phyloP scores from a whole-genome alignment of 768 basidiomycete species.

The Saitozyma sp. region DNA sequence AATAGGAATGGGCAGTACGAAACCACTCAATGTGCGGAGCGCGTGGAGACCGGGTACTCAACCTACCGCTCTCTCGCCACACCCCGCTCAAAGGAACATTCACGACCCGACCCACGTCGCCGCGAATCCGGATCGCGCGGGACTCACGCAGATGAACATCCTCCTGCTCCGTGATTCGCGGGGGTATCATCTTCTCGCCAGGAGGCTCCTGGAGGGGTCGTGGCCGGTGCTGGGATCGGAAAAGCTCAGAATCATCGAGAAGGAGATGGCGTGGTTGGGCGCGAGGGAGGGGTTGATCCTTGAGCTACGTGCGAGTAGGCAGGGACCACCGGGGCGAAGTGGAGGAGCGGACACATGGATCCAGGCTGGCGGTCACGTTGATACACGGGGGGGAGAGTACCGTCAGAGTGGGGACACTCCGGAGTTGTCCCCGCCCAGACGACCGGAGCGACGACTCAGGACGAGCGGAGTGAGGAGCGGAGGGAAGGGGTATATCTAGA shows the following conservation, averaged over 20 bases:
- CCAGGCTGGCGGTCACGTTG: no score
- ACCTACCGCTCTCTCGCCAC: background rate
- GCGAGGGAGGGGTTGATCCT: conserved; percentile 16
- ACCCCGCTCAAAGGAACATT: background rate
- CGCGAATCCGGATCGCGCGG: background rate
- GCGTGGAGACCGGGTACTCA: background rate
- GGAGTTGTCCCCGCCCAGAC: no score
- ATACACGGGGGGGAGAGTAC: no score
- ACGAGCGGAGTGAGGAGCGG: no score
- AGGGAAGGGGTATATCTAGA: no score
- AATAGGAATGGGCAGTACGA: no score
- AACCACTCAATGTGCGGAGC: no score
- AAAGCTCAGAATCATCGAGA: conserved; percentile 10
- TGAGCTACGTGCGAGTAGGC: conserved; percentile 24
- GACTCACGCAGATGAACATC: conserved; percentile 8
- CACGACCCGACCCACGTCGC: background rate
- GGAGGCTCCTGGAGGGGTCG: conserved; percentile 16
- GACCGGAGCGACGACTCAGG: no score
- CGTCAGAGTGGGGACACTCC: no score
- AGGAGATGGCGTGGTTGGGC: conserved; percentile 34
- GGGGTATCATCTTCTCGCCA: conserved; percentile 22
- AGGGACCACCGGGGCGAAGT: background rate
- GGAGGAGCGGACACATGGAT: background rate
- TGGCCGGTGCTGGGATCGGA: conserved; percentile 15
- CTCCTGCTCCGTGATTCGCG: conserved; percentile 30